These are phyloP conservation scores for Mycena rosella DNA, from an alignment of 768 basidiomycete genomes.

Conservation along the genomic window DNA sequence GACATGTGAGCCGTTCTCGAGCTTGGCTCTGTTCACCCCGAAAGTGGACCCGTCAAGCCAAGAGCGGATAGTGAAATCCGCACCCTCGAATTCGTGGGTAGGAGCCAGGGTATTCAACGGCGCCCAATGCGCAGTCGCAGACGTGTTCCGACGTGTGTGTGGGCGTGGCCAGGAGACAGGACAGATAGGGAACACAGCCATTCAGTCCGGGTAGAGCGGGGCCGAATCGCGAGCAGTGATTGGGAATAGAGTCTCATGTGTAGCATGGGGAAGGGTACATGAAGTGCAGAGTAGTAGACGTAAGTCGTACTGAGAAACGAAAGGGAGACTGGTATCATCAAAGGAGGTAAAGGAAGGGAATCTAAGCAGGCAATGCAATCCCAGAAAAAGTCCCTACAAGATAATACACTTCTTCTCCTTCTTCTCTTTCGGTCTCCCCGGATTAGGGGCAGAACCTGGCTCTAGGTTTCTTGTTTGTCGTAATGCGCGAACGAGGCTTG, in stretches of 20 bases:
- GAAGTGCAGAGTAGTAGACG: conserved; percentile 47
- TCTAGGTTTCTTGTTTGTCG: conserved; percentile 78
- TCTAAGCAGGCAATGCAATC: conserved; percentile 74
- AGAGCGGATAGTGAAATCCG: conserved; percentile 71
- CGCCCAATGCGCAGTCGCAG: conserved; percentile 22
- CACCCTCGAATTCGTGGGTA: conserved; percentile 52
- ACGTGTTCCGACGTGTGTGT: conserved; percentile 35
- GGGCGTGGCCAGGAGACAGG: too few relatives aligned
- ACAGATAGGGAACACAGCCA: too few relatives aligned
- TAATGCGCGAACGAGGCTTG: conserved; percentile 85
- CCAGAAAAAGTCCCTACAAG: conserved; percentile 80
- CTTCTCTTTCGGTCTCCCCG: conserved; percentile 58
- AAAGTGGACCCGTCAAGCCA: conserved; percentile 64
- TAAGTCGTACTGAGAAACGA: conserved; percentile 46
- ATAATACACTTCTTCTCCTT: conserved; percentile 77
- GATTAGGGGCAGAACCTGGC: conserved; percentile 52
- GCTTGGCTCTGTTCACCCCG: conserved; percentile 60
- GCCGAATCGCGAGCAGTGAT: not conserved
- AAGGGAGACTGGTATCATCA: conserved; percentile 82
- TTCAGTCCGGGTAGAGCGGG: not conserved
- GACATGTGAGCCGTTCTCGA: conserved; percentile 66
- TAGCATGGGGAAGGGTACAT: conserved; percentile 38
- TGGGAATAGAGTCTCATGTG: conserved; percentile 18
- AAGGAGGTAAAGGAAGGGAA: conserved; percentile 78
- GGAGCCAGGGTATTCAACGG: conserved; percentile 21